These are phyloP conservation scores for Gynochthodes officinalis DNA, from an alignment of 257 asterid species.

Conservation along the genomic window DNA sequence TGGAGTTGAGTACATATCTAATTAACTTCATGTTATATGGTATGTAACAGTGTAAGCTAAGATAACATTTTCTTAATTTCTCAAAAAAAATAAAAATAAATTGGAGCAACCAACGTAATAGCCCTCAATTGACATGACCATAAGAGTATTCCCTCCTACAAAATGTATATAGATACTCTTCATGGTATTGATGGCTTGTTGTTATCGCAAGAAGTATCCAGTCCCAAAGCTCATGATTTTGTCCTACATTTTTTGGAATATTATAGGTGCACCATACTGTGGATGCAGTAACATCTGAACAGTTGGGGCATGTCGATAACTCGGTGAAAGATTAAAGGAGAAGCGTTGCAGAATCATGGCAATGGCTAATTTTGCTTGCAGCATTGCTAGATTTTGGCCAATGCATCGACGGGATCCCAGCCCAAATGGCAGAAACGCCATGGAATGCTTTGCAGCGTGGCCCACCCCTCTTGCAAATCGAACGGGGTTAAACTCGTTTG, in stretches of 20 bases:
- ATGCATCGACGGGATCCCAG: conserved; percentile 76
- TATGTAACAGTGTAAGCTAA: no score
- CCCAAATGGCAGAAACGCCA: conserved; percentile 89
- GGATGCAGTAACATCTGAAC: conserved; percentile 67
- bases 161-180: no score
- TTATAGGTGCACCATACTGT: conserved; percentile 82
- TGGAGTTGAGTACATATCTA: no score
- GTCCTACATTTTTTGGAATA: conserved; percentile 57
- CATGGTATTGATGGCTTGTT: no score
- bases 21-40: no score
- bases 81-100: no score
- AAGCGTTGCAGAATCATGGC: conserved; percentile 73
- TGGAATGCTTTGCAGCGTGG: conserved; percentile 65
- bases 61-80: no score
- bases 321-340: conserved; percentile 61
- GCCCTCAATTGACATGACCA: no score
- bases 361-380: conserved; percentile 70
- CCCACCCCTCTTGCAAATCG: conserved; percentile 69
- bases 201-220: no score
- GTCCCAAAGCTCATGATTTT: neutral
- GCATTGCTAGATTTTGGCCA: conserved; percentile 79
- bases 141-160: no score
- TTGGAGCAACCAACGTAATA: no score
- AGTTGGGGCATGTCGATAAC: conserved; percentile 69
- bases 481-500: conserved; percentile 71